Evolutionary conservation across 805 yeast species (phyloP), one percentile per base, ranked within the genome.

Genomic region (Monosporozyma aerobia): DNA sequence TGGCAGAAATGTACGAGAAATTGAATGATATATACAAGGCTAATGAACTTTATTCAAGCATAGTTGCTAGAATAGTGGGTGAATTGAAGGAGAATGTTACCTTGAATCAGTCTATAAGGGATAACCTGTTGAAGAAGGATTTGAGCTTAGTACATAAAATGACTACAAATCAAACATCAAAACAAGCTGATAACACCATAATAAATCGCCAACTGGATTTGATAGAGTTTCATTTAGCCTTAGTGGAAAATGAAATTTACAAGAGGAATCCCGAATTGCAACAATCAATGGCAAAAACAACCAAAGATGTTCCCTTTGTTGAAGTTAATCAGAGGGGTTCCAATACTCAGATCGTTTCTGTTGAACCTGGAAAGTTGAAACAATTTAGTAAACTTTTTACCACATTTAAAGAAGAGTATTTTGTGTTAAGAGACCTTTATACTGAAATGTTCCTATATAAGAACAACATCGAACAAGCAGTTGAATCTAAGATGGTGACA

Each of bases 1-100:
- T 87, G 33, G 95, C 83, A 9, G 95, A 89, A 63, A 83, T 88
- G 88, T 86, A 80, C 64, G 95, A 87, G 61, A 73, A 83, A 37
- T 69, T 88, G 60, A 75, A 73, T n/a, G 74, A 77, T 79, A 56
- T 60, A 22, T 76, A 77, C 9, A 84, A 82, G 48, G 94, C 95
- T 0, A 72, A 78, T 32, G 73, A 75, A 56, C 68, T 86, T 8
- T 89, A 86, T 69, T 73, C 78, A 52, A 87, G 83, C 56, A 72
- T 86, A 48, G 77, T 82, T 13, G 72, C 80, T 1, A 69, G 77
- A 40, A 82, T 81, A 59, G 70, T 78, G 54, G 73, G 76, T 10
- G 77, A 75, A 23, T 68, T 81, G 53, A 69, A 71, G 9, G 64
- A 70, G 2, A 66, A 72, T 3, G 22, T n/a, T 2, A 14, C 11